Evolutionary conservation across 345 rosid genomes (phyloP), one percentile per base, ranked within the genome.

Genomic region (Aegle marmelos): DNA sequence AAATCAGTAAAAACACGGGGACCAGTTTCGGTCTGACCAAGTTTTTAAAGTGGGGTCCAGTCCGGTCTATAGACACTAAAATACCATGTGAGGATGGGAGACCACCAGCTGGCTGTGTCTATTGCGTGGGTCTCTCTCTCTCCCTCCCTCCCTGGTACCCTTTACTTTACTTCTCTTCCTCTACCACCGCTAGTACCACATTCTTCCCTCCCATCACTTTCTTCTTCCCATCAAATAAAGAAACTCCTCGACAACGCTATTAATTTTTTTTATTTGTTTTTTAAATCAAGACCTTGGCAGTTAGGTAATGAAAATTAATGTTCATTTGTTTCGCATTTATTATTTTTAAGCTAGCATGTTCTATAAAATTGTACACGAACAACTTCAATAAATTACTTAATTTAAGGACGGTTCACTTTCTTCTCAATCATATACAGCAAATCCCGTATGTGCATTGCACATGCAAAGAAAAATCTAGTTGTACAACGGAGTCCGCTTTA

Each of bases 81-180:
- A 70, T 65, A 65, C 77, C 89, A 85, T 87, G 92, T 84, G 90
- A 85, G 45, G 81, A 65, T 77, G 79, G 86, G 86, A 83, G 79
- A 80, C 89, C 86, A 87, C 89, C 89, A 87, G 89, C 90, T 89
- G 87, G 85, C 79, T 77, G 4, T 86, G 90, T 85, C 87, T 63
- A 76, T 8, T 60, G 21, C 34, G 79, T 72, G 87, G 87, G 83
- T 80, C 79, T 78, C 79, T 33, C 56, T 19, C 30, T 69, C 21
- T 62, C 36, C 16, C 37, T 28, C 78, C 17, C 58, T 24, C 50
- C 50, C 50, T n/a, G n/a, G n/a, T n/a, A 3, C 50, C 16, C 5
- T 13, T 45, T 45, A 1, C 50, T 36, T 78, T 68, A 50, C 63
- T 75, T 31, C 33, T 21, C 77, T 58, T 45, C 63, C 61, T 54